A percentile compares a stretch with the other conserved stretches of the same genome.
Conservation (phyloP, 139 green algal genomes). For the Coelastrella sp. region DNA sequence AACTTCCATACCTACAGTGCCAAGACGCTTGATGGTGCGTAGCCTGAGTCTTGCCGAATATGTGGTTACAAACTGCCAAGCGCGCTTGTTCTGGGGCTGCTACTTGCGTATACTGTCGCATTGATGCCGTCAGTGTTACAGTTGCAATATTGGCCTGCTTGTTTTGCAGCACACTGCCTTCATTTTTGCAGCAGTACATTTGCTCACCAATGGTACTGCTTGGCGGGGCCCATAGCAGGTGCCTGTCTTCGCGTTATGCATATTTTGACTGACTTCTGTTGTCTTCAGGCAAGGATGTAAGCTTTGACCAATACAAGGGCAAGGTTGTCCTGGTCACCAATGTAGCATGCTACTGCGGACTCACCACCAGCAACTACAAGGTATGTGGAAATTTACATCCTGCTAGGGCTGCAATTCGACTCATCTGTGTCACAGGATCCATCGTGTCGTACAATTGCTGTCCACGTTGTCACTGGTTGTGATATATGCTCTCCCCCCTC, state of each 20-base stretch:
- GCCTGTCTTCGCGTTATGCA: not conserved
- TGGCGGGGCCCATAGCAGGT: no score
- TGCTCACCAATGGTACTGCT: no score
- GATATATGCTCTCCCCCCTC: no score
- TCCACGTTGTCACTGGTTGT: no score
- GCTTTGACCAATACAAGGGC: constrained; percentile 63
- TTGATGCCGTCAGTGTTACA: no score
- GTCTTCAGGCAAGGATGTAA: constrained; percentile 59
- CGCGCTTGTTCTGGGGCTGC: not conserved
- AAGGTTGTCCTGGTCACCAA: constrained; percentile 80
- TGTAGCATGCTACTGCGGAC: constrained; percentile 58
- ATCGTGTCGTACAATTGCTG: no score
- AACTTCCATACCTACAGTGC: constrained; percentile 57
- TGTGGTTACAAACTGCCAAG: constrained; percentile 8
- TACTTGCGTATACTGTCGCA: no score
- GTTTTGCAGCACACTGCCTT: not conserved
- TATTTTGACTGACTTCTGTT: not conserved
- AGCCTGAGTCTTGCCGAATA: not conserved
- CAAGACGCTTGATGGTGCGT: constrained; percentile 49
- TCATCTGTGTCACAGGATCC: no score
- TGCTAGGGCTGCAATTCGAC: not conserved
- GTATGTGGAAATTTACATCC: no score
- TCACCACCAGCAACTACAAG: constrained; percentile 52
- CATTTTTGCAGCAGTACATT: not conserved
- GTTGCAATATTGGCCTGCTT: no score